A percentile compares a stretch with the other conserved stretches of the same genome.
Conservation (phyloP, 1,139 yeast genomes). For the Candida pseudoviswanathii region DNA sequence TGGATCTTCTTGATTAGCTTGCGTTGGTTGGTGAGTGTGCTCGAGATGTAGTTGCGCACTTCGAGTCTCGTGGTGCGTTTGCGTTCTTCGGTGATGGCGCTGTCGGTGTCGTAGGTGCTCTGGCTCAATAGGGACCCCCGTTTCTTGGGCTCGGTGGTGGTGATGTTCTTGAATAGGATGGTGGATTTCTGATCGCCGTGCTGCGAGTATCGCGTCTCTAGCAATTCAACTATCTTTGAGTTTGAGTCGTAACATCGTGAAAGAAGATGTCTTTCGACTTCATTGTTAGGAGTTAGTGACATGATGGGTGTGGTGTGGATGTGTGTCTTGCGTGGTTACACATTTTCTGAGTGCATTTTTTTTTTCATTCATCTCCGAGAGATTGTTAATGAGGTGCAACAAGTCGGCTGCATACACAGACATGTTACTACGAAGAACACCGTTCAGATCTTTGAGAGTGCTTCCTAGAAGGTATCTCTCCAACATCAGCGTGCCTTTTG, state of each 20-base stretch:
- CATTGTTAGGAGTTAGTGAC: conserved; percentile 20
- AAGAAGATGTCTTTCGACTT: conserved; percentile 55
- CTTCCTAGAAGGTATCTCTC: conserved; percentile 12
- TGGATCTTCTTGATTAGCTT: conserved; percentile 35
- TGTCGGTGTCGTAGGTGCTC: conserved; percentile 7
- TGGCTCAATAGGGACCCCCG: conserved; percentile 22
- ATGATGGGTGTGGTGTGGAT: conserved; percentile 3
- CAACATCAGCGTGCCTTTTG: conserved; percentile 36
- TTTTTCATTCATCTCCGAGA: conserved; percentile 4
- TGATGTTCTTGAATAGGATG: conserved; percentile 34
- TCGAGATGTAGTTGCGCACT: conserved; percentile 44
- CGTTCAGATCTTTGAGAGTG: background rate
- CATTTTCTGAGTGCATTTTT: background rate
- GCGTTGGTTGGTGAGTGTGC: conserved; percentile 40
- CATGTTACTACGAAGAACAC: conserved; percentile 2
- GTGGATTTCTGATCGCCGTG: conserved; percentile 63
- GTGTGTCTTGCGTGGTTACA: background rate
- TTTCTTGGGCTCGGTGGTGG: conserved; percentile 13
- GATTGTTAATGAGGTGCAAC: background rate
- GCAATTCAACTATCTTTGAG: conserved; percentile 48
- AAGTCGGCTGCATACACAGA: background rate
- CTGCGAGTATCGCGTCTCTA: conserved; percentile 57
- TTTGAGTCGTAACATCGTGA: conserved; percentile 49
- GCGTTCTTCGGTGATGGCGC: conserved; percentile 18
- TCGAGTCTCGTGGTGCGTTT: conserved; percentile 43